Conservation (phyloP, 2,329 filamentous ascomycete genomes). For the Botryosphaeria dothidea region DNA sequence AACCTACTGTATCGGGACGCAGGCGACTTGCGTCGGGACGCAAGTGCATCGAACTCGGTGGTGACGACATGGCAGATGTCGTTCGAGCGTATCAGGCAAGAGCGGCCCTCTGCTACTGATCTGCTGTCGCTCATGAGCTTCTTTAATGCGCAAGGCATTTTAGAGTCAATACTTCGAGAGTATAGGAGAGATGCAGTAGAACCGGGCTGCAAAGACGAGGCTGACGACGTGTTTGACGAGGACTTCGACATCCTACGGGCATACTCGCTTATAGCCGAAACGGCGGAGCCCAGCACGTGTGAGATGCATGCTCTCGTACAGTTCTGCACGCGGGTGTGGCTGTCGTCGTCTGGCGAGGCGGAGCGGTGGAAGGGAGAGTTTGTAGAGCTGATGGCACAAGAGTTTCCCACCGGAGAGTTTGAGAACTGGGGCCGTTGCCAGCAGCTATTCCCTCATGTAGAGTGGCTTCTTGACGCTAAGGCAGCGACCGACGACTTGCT, state of each 20-base stretch:
- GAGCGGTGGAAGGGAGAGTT: slow-evolving; percentile 34
- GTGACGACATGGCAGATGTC: slow-evolving; percentile 38
- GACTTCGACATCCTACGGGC: slow-evolving; percentile 35
- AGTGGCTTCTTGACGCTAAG: background rate
- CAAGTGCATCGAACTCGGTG: slow-evolving; percentile 36
- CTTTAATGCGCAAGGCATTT: slow-evolving; percentile 47
- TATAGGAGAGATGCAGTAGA: slow-evolving; percentile 10
- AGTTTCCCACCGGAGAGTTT: slow-evolving; percentile 32
- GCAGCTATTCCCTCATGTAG: slow-evolving; percentile 34
- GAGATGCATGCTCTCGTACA: slow-evolving; percentile 49
- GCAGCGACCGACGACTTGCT: background rate
- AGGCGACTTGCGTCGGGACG: slow-evolving; percentile 36
- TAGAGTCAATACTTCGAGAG: slow-evolving; percentile 32
- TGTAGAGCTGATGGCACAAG: slow-evolving; percentile 28
- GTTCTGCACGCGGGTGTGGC: slow-evolving; percentile 38
- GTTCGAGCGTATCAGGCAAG: slow-evolving; percentile 37
- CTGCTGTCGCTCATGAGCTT: slow-evolving; percentile 51
- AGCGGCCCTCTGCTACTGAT: slow-evolving; percentile 36
- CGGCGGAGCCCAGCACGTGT: slow-evolving; percentile 25
- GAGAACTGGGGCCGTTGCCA: slow-evolving; percentile 36
- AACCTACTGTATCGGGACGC: slow-evolving; percentile 27
- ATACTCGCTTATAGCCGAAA: slow-evolving; percentile 36
- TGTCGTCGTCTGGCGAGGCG: slow-evolving; percentile 27
- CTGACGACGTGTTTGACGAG: slow-evolving; percentile 25
- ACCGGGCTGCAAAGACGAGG: background rate